Conservation (phyloP, 176 grass and related monocot species). For the Stipa capillata region DNA sequence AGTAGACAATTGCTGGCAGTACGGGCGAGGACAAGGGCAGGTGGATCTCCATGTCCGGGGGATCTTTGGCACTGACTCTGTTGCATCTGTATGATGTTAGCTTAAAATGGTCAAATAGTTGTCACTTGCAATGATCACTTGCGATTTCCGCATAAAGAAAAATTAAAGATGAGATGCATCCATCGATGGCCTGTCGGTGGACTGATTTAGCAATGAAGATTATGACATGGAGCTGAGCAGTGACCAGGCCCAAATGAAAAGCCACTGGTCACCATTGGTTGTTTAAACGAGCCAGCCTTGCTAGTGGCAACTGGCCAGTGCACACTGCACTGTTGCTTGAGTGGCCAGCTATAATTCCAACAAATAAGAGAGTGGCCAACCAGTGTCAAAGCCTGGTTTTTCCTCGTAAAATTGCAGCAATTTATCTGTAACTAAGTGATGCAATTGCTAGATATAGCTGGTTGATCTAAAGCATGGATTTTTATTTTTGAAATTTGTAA, state of each 20-base stretch:
- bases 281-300: neutral
- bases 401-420: too few species aligned
- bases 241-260: neutral
- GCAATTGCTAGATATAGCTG: too few species aligned
- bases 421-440: too few species aligned
- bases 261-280: neutral
- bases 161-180: neutral
- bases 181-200: neutral
- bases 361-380: too few species aligned
- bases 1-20: slow-evolving; percentile 3
- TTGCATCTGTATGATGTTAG: neutral
- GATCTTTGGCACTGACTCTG: neutral
- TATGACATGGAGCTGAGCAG: neutral
- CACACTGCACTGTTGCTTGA: too few species aligned
- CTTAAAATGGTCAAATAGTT: neutral
- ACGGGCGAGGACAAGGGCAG: neutral
- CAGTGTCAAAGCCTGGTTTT: too few species aligned
- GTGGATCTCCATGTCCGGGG: neutral
- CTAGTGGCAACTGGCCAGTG: too few species aligned
- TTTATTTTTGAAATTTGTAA: too few species aligned
- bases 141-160: neutral
- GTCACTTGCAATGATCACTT: neutral
- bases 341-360: too few species aligned
- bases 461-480: too few species aligned
- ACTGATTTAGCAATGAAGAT: neutral